Percentiles rank a stretch among this genome's conserved stretches.
Evolutionary conservation across 352 stramenopile genomes (phyloP).

Genomic region (Aphanomyces cochlioides): DNA sequence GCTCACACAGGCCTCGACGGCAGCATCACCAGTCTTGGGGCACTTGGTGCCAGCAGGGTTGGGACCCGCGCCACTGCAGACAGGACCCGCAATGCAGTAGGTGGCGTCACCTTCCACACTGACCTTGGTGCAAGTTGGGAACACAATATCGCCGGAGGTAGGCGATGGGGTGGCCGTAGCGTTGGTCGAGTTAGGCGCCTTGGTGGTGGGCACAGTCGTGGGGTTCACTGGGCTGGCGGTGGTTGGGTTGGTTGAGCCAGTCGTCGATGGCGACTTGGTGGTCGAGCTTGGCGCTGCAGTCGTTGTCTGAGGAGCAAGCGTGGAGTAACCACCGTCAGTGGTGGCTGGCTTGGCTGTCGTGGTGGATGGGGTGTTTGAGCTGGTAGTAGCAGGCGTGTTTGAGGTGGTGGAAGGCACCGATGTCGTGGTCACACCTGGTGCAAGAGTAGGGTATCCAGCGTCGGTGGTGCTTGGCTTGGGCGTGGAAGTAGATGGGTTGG

Average conservation of each 20-base stretch:
- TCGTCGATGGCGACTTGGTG: too few species aligned
- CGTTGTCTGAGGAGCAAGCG: not conserved
- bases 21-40: constrained; percentile 20
- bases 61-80: constrained; percentile 25
- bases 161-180: not conserved
- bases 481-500: too few species aligned
- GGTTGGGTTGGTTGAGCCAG: too few species aligned
- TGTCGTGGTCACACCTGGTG: not conserved
- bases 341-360: not conserved
- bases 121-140: constrained; percentile 21
- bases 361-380: not conserved
- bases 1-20: constrained; percentile 10
- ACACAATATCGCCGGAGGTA: not conserved
- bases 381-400: not conserved
- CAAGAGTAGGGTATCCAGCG: too few species aligned
- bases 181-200: not conserved
- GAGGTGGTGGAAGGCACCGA: constrained; percentile 1
- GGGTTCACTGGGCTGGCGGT: too few species aligned
- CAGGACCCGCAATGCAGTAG: constrained; percentile 29
- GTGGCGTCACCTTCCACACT: constrained; percentile 30
- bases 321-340: not conserved
- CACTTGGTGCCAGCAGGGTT: constrained; percentile 25
- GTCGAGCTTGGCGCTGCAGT: too few species aligned
- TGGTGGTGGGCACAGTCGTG: not conserved
- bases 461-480: too few species aligned